Evolutionary conservation across 129 eudicot species (phyloP).

Genomic region (Helianthus annuus): HanXRQr2.0-SUNRISE NC_035437.2:7085458-7085957

Average conservation of each 20-base stretch:
- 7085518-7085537: slow-evolving; percentile 61
- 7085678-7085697: slow-evolving; percentile 32
- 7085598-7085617: slow-evolving; percentile 59
- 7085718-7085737: slow-evolving; percentile 65
- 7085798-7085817: slow-evolving; percentile 43
- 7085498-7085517: slow-evolving; percentile 55
- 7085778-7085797: slow-evolving; percentile 58
- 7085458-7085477: slow-evolving; percentile 62
- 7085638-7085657: slow-evolving; percentile 50
- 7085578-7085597: slow-evolving; percentile 53
- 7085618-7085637: slow-evolving; percentile 50
- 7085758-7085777: slow-evolving; percentile 63
- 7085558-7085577: slow-evolving; percentile 56
- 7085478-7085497: slow-evolving; percentile 68
- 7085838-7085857: slow-evolving; percentile 59
- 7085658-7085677: slow-evolving; percentile 31
- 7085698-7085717: slow-evolving; percentile 54
- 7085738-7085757: slow-evolving; percentile 43
- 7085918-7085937: slow-evolving; percentile 49
- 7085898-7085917: slow-evolving; percentile 56
- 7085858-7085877: slow-evolving; percentile 65
- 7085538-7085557: slow-evolving; percentile 58
- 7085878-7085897: slow-evolving; percentile 40
- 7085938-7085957: slow-evolving; percentile 58
- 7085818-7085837: slow-evolving; percentile 64